Evolutionary conservation across 2,329 filamentous ascomycete genomes (phyloP).

Genomic region (Verticillium zaregamsianum): DNA sequence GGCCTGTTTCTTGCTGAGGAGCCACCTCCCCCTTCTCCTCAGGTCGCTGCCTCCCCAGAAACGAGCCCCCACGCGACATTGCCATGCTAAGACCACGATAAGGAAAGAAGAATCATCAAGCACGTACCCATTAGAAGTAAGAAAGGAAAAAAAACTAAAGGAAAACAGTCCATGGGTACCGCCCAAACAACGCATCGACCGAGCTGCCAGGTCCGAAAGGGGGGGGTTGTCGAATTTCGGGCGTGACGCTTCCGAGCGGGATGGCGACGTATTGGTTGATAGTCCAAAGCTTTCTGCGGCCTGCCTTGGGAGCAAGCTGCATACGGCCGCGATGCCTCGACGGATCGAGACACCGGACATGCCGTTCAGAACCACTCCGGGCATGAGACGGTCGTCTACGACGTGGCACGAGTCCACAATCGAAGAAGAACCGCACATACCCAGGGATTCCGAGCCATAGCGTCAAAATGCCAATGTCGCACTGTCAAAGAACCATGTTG

Average conservation of each 20-base stretch:
- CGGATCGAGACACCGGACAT: slow-evolving; percentile 28
- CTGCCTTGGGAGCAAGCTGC: not conserved
- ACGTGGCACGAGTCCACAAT: not conserved
- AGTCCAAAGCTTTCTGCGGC: not conserved
- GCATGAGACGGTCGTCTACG: not conserved
- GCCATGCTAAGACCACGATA: slow-evolving; percentile 17
- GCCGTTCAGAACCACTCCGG: slow-evolving; percentile 26
- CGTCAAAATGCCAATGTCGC: slow-evolving; percentile 16
- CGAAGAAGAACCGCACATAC: not conserved
- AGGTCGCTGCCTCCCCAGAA: slow-evolving; percentile 29
- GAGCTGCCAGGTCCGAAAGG: slow-evolving; percentile 6
- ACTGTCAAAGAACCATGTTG: slow-evolving; percentile 38
- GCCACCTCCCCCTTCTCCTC: not conserved
- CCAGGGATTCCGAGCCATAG: slow-evolving; percentile 27
- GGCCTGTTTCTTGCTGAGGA: not conserved
- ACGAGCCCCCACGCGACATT: slow-evolving; percentile 19
- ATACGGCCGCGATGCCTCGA: slow-evolving; percentile 23
- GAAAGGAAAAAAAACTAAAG: slow-evolving; percentile 14
- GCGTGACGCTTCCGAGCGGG: not conserved
- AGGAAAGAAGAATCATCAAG: slow-evolving; percentile 7
- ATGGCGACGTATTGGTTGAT: not conserved
- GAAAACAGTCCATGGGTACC: slow-evolving; percentile 3
- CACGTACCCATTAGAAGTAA: slow-evolving; percentile 11
- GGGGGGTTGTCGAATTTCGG: not conserved
- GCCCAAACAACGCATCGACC: slow-evolving; percentile 29